phyloP scores from a whole-genome alignment of 306 rosid genomes.

The Cucumis hystrix region DNA sequence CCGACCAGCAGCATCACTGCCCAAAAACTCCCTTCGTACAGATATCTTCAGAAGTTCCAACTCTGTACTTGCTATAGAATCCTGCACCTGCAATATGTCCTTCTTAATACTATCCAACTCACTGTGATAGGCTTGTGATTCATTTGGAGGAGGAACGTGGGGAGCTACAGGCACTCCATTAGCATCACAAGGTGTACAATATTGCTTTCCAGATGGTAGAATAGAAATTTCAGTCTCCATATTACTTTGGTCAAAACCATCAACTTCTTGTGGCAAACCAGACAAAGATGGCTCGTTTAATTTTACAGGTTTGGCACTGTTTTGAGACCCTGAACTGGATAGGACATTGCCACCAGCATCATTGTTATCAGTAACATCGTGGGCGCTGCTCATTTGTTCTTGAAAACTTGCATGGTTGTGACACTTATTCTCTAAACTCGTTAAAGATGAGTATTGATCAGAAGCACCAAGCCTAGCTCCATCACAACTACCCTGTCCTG shows the following conservation, averaged over 20 bases:
- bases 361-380: slow-evolving; percentile 13
- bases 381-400: slow-evolving; percentile 23
- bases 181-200: slow-evolving; percentile 18
- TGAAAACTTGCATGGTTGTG: slow-evolving; percentile 31
- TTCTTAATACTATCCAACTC: slow-evolving; percentile 63
- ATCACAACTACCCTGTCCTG: slow-evolving; percentile 34
- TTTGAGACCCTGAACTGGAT: slow-evolving; percentile 16
- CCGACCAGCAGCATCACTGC: slow-evolving; percentile 62
- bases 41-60: slow-evolving; percentile 56
- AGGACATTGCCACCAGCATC: neutral
- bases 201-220: slow-evolving; percentile 23
- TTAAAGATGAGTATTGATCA: slow-evolving; percentile 34
- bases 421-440: slow-evolving; percentile 44
- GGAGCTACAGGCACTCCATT: slow-evolving; percentile 25
- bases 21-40: slow-evolving; percentile 73
- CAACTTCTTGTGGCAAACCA: slow-evolving; percentile 37
- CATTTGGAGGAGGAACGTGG: slow-evolving; percentile 23
- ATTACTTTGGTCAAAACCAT: slow-evolving; percentile 30
- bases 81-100: slow-evolving; percentile 44
- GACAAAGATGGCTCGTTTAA: slow-evolving; percentile 24
- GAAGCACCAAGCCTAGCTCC: slow-evolving; percentile 27
- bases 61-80: slow-evolving; percentile 42
- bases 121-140: slow-evolving; percentile 36
- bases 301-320: slow-evolving; percentile 26
- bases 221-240: slow-evolving; percentile 29